A percentile compares a stretch with the other conserved stretches of the same genome.
These are phyloP conservation scores for Nannochloropsis granulata DNA, from an alignment of 108 stramenopile genomes.

Conservation along the genomic window DNA sequence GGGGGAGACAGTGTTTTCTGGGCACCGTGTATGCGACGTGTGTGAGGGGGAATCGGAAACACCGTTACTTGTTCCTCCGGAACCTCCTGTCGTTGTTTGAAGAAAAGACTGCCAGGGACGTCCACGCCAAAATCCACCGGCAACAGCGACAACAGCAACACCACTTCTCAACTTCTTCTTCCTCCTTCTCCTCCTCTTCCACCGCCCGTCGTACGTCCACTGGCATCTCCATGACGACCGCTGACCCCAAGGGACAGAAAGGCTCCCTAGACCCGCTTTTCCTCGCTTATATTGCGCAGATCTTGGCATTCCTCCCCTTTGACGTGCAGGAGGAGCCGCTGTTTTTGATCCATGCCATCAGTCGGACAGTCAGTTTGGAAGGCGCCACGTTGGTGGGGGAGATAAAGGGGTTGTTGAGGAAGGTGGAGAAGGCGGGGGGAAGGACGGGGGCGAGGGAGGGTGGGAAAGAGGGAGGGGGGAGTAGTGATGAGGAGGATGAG, in stretches of 20 bases:
- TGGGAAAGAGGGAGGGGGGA: neutral
- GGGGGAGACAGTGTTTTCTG: constrained; percentile 2
- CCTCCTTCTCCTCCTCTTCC: neutral
- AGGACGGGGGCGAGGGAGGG: neutral
- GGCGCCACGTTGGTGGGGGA: neutral
- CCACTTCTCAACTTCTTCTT: no score
- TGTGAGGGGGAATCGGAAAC: neutral
- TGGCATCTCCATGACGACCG: neutral
- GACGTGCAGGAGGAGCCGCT: constrained; percentile 23
- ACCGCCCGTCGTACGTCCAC: neutral
- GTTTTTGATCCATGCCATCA: constrained; percentile 5
- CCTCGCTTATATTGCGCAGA: constrained; percentile 4
- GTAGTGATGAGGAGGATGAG: neutral
- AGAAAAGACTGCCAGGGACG: neutral
- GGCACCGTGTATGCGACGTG: constrained; percentile 13
- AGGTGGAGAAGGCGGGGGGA: neutral
- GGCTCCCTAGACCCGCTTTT: neutral
- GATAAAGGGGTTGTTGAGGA: neutral
- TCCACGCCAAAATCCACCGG: neutral
- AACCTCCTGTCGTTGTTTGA: neutral
- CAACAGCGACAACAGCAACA: neutral
- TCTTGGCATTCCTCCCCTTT: constrained; percentile 8
- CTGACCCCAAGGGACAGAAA: neutral
- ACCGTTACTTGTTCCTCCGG: constrained; percentile 17
- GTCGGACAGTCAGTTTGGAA: constrained; percentile 1